These are phyloP conservation scores for Fusarium aywerte DNA, from an alignment of 2,329 filamentous ascomycete species.

Conservation along the genomic window DNA sequence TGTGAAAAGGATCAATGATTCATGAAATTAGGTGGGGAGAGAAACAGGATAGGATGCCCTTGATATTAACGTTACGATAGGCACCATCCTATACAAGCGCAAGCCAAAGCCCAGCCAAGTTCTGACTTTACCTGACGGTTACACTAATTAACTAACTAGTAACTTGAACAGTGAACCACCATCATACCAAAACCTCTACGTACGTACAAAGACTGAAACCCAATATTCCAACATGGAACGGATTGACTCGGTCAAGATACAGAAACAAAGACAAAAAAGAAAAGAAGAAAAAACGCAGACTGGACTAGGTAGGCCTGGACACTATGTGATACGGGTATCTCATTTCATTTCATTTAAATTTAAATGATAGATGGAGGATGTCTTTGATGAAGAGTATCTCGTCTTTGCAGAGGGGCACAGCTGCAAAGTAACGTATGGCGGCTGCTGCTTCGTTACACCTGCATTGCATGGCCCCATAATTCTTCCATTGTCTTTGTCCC, in stretches of 20 bases:
- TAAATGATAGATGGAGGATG: not conserved
- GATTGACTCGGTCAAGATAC: slow-evolving; percentile 7
- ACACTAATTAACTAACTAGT: not conserved
- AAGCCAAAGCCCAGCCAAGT: not conserved
- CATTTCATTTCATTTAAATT: not conserved
- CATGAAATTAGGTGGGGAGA: slow-evolving; percentile 24
- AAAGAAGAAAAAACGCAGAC: not conserved
- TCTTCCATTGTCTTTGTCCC: slow-evolving; percentile 17
- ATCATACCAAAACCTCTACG: not conserved
- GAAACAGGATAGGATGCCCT: not conserved
- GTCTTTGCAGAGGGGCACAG: slow-evolving; percentile 19
- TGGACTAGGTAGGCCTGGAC: not conserved
- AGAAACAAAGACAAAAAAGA: not conserved
- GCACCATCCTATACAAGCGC: not conserved
- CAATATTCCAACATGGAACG: slow-evolving; percentile 2
- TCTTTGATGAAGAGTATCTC: slow-evolving; percentile 16
- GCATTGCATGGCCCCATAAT: slow-evolving; percentile 24
- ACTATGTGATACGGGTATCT: not conserved
- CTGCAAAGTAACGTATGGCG: slow-evolving; percentile 37
- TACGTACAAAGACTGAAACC: not conserved
- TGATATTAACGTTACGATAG: slow-evolving; percentile 36
- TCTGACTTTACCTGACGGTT: slow-evolving; percentile 6
- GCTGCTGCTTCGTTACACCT: slow-evolving; percentile 37
- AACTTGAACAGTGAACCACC: not conserved
- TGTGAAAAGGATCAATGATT: slow-evolving; percentile 31